Percentiles rank a stretch among this genome's conserved stretches.
Conservation (phyloP, 495 filamentous ascomycete genomes). For the Amphirosellinia nigrospora region DNA sequence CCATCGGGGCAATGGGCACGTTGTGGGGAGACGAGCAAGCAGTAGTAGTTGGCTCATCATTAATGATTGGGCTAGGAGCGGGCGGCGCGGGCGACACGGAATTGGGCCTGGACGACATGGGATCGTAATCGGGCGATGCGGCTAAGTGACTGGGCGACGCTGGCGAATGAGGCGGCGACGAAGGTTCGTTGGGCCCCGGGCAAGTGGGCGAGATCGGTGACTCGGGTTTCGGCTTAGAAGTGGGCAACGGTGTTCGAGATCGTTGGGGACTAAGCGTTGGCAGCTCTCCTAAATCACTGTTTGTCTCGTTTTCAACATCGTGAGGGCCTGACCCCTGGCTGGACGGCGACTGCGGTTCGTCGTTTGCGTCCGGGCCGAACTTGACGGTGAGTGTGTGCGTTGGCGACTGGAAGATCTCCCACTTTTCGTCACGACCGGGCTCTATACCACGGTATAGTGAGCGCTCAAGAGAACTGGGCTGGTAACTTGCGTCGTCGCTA, state of each 20-base stretch:
- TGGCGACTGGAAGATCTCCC: conserved; percentile 11
- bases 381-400: not conserved
- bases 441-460: not conserved
- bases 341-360: not conserved
- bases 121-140: not conserved
- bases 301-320: not conserved
- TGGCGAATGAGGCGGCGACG: not conserved
- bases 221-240: not conserved
- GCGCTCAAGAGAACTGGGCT: conserved; percentile 4
- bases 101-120: not conserved
- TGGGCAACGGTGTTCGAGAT: not conserved
- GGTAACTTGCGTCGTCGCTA: conserved; percentile 28
- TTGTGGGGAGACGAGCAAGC: no score
- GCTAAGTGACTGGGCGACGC: not conserved
- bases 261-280: not conserved
- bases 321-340: not conserved
- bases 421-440: conserved; percentile 29
- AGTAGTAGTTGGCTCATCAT: not conserved
- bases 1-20: not conserved
- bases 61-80: no score
- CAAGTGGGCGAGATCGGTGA: no score
- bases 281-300: not conserved
- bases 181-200: no score
- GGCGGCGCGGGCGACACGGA: no score
- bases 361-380: not conserved